Conservation (phyloP, 495 filamentous ascomycete species). For the Podospora conica region DNA sequence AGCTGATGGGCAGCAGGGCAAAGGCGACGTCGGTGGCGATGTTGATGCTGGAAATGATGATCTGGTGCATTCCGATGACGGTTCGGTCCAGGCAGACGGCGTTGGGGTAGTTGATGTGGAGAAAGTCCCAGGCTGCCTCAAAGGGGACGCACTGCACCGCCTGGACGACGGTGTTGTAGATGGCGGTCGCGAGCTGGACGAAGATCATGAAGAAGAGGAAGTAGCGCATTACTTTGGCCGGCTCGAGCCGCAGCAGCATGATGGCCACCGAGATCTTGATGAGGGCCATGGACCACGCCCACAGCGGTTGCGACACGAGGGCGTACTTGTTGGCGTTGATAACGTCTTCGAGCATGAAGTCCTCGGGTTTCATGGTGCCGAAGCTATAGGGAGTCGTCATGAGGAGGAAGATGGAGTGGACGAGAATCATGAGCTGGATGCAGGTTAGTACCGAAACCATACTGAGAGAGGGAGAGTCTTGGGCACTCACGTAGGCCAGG, state of each 20-base stretch:
- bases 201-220: slow-evolving; percentile 16
- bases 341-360: slow-evolving; percentile 12
- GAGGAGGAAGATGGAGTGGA: slow-evolving; percentile 12
- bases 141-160: slow-evolving; percentile 16
- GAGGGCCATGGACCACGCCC: slow-evolving; percentile 19
- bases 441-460: neutral
- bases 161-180: slow-evolving; percentile 12
- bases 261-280: slow-evolving; percentile 18
- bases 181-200: slow-evolving; percentile 7
- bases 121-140: slow-evolving; percentile 14
- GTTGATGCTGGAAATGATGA: slow-evolving; percentile 17
- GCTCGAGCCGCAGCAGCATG: slow-evolving; percentile 19
- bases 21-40: slow-evolving; percentile 19
- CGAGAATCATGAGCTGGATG: slow-evolving; percentile 8
- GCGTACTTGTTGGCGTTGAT: slow-evolving; percentile 16
- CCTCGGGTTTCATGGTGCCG: slow-evolving; percentile 3
- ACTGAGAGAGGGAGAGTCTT: neutral
- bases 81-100: slow-evolving; percentile 11
- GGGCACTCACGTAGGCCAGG: slow-evolving; percentile 5
- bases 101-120: slow-evolving; percentile 4
- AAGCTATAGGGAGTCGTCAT: slow-evolving; percentile 15
- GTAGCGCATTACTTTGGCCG: neutral
- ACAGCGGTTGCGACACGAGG: slow-evolving; percentile 16
- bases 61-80: slow-evolving; percentile 12
- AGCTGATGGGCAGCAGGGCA: slow-evolving; percentile 16